A percentile compares a stretch with the other conserved stretches of the same genome.
These are phyloP conservation scores for Vaccinium macrocarpon DNA, from an alignment of 148 eudicot species.

Conservation along the genomic window DNA sequence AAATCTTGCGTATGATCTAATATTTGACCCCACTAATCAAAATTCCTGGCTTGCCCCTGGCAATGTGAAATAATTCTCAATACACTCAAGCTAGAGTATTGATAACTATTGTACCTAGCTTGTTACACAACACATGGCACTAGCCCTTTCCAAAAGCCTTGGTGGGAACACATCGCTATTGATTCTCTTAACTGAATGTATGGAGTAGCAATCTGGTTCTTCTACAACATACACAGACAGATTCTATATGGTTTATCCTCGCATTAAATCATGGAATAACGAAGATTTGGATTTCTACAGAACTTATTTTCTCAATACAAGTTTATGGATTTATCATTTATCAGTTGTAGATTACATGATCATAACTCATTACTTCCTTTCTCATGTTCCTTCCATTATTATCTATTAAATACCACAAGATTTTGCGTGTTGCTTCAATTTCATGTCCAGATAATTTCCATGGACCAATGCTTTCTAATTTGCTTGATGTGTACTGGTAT, in stretches of 20 bases:
- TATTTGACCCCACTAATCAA: too few species aligned
- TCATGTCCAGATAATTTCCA: neutral
- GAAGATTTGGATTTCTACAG: neutral
- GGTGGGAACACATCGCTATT: neutral
- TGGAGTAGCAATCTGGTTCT: neutral
- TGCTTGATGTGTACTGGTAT: neutral
- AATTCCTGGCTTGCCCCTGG: too few species aligned
- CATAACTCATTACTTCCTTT: neutral
- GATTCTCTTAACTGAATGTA: neutral
- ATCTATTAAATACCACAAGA: neutral
- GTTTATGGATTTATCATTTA: neutral
- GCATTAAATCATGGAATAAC: neutral
- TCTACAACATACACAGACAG: neutral
- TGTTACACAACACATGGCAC: neutral
- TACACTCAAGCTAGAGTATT: neutral
- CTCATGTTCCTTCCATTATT: constrained; percentile 15
- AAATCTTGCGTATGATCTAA: too few species aligned
- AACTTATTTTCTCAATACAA: neutral
- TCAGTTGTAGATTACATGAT: neutral
- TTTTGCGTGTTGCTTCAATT: neutral
- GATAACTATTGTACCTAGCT: neutral
- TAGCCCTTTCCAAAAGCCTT: neutral
- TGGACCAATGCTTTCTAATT: neutral
- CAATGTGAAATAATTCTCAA: neutral
- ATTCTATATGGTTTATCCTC: neutral